Base-by-base conservation (phyloP, 2,329 filamentous ascomycete genomes). In the Sarocladium kiliense region DNA sequence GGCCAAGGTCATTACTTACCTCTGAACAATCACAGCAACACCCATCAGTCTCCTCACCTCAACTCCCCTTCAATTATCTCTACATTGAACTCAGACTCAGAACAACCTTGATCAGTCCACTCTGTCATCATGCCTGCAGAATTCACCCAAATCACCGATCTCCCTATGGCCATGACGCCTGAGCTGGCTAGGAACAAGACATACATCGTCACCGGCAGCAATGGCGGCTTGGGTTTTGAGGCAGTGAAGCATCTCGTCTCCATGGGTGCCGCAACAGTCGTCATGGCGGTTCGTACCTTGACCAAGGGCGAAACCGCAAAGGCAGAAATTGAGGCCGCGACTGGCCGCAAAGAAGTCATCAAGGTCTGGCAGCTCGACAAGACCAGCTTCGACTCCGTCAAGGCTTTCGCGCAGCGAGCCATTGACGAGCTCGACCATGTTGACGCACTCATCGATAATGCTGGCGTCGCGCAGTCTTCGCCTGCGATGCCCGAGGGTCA, bases 171-270 rank as follows among this genome's bases (percentile, higher is more conserved):
- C 14, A 53, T 62, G 21, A 54, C 23, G 6, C 30, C 51, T 16
- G 58, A 65, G 54, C 62, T 71, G 57, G 71, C 66, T 58, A 62
- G 65, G 5, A 70, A 66, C 12, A 66, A 71, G 55, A 67, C 62
- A 2, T 57, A 74, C 37, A 68, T 77, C 23, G 61, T 78, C 34
- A 77, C 74, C 0, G 75, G 75, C n/a, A 66, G 69, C 47, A 78
- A 76, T 50, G 62, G 60, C 26, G 66, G 74, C 11, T 62, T 77
- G 2, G 75, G 75, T 3, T 65, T 70, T 18, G 75, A 77, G 57
- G 70, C 71, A 32, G 69, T 70, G 12, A 67, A 69, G 3, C 72
- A 77, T 54, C 70, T 76, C 56, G 64, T 68, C 10, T 65, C 64
- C 4, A 68, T 77, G 25, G 64, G 67, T 3, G 73, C 73, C 6